Evolutionary conservation across 2,329 filamentous ascomycete genomes (phyloP).

Genomic region (Colletotrichum sp.): DNA sequence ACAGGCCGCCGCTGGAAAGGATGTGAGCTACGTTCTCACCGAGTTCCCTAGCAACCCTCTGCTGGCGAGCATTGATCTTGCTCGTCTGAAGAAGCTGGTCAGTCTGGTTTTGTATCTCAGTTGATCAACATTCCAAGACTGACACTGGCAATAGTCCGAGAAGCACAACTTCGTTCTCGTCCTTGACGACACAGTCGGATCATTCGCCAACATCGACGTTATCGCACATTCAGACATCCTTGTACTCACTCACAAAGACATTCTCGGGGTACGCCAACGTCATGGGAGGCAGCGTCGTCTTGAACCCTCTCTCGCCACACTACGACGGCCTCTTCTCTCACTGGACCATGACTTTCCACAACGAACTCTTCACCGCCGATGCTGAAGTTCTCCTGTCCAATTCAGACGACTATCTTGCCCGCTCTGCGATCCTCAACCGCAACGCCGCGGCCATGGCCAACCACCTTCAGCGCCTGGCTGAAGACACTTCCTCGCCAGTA

Average conservation of each 20-base stretch:
- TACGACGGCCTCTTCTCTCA: constrained; percentile 41
- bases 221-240: constrained; percentile 53
- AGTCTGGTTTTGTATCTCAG: not conserved
- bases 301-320: constrained; percentile 51
- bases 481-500: constrained; percentile 39
- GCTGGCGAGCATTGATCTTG: constrained; percentile 35
- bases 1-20: constrained; percentile 40
- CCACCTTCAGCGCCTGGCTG: constrained; percentile 37
- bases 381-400: constrained; percentile 50
- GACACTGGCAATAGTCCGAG: constrained; percentile 29
- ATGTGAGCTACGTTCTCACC: constrained; percentile 50
- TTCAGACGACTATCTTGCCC: constrained; percentile 46
- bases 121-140: not conserved
- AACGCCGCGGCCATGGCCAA: constrained; percentile 48
- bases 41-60: constrained; percentile 49
- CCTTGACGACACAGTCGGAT: constrained; percentile 54
- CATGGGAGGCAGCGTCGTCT: constrained; percentile 55
- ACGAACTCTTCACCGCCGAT: constrained; percentile 54
- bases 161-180: constrained; percentile 50
- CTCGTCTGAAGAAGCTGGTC: constrained; percentile 29
- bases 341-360: constrained; percentile 30
- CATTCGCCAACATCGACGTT: constrained; percentile 56
- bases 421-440: constrained; percentile 43
- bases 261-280: constrained; percentile 63
- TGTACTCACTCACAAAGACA: constrained; percentile 60